Conservation (phyloP, 805 yeast genomes). For the Metschnikowia noctiluminum region DNA sequence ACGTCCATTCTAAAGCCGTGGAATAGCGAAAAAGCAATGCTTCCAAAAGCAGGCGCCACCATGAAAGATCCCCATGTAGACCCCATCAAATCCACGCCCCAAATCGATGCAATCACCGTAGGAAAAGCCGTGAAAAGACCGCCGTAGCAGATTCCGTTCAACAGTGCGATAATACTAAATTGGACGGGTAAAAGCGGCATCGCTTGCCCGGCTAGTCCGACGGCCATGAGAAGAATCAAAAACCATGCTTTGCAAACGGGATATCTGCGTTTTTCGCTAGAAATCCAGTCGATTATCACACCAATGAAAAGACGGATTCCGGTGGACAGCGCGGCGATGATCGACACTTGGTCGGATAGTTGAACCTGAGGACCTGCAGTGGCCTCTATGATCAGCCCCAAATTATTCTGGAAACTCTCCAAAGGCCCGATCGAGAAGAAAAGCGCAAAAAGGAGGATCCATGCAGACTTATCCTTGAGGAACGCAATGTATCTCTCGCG, state of each 20-base stretch:
- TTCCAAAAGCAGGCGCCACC: constrained; percentile 84
- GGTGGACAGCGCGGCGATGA: constrained; percentile 68
- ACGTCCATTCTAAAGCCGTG: constrained; percentile 66
- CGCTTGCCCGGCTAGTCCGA: constrained; percentile 35
- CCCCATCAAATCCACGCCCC: constrained; percentile 88
- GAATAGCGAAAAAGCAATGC: constrained; percentile 61
- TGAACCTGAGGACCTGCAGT: constrained; percentile 22
- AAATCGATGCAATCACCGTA: constrained; percentile 72
- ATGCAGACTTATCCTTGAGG: constrained; percentile 56
- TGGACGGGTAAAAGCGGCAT: constrained; percentile 9
- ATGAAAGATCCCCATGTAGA: constrained; percentile 90
- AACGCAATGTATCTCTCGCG: constrained; percentile 32
- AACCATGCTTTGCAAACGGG: constrained; percentile 36
- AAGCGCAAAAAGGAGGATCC: constrained; percentile 60
- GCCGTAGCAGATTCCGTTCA: constrained; percentile 75
- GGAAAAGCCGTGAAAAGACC: constrained; percentile 85
- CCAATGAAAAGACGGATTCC: constrained; percentile 66
- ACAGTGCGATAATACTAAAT: constrained; percentile 34
- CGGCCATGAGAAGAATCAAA: constrained; percentile 21
- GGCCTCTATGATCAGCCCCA: constrained; percentile 66
- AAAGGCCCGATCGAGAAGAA: constrained; percentile 75
- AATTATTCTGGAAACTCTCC: constrained; percentile 79
- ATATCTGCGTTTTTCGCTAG: constrained; percentile 23
- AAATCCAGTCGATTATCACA: constrained; percentile 58
- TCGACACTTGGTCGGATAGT: constrained; percentile 50